Percentiles rank a stretch among this genome's conserved stretches.
Evolutionary conservation across 495 filamentous ascomycete species (phyloP).

Genomic region (Hypomontagnella submonticulosa): DNA sequence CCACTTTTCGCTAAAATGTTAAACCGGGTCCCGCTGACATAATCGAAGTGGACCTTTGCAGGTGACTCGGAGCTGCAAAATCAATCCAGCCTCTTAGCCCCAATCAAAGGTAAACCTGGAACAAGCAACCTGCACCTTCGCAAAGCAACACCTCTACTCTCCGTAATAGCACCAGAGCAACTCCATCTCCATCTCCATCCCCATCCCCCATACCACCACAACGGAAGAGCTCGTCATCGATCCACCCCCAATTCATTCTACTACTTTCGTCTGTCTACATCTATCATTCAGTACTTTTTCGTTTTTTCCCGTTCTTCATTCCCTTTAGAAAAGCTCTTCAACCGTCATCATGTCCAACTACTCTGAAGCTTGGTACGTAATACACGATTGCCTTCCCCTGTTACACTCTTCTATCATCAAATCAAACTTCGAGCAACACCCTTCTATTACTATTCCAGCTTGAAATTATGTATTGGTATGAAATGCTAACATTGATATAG

Average conservation of each 20-base stretch:
- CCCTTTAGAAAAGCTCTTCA: slow-evolving; percentile 44
- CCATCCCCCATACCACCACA: slow-evolving; percentile 10
- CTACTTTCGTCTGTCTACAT: slow-evolving; percentile 15
- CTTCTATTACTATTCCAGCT: slow-evolving; percentile 18
- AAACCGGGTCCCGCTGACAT: slow-evolving; percentile 29
- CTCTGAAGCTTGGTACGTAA: slow-evolving; percentile 57
- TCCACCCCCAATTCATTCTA: slow-evolving; percentile 10
- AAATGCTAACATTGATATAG: slow-evolving; percentile 60
- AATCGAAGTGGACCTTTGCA: slow-evolving; percentile 24
- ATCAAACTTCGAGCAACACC: slow-evolving; percentile 27
- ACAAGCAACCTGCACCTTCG: slow-evolving; percentile 53
- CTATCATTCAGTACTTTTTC: slow-evolving; percentile 13
- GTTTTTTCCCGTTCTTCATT: slow-evolving; percentile 28
- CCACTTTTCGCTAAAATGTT: slow-evolving; percentile 21
- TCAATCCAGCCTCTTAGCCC: slow-evolving; percentile 46
- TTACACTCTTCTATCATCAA: slow-evolving; percentile 42
- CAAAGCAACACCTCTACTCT: slow-evolving; percentile 38
- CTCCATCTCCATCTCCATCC: slow-evolving; percentile 1
- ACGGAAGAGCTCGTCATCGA: slow-evolving; percentile 35
- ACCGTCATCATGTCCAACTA: slow-evolving; percentile 56
- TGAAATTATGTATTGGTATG: slow-evolving; percentile 3
- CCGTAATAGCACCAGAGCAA: slow-evolving; percentile 31
- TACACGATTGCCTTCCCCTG: slow-evolving; percentile 34
- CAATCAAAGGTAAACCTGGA: slow-evolving; percentile 55
- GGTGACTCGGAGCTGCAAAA: slow-evolving; percentile 40